phyloP scores from a whole-genome alignment of 257 asterid species.

The Nicotiana benthamiana region DNA sequence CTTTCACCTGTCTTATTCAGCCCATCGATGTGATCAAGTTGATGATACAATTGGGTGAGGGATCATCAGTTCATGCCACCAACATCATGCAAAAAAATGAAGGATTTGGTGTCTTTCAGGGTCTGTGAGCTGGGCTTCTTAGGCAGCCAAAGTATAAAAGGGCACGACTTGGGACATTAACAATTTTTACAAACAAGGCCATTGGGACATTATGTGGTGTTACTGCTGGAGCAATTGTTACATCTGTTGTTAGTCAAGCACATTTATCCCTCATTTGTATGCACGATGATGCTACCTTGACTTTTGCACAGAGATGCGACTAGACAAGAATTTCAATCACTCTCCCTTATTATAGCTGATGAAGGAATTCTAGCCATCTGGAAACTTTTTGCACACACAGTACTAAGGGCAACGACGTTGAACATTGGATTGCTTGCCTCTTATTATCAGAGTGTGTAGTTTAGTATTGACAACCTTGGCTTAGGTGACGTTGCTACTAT shows the following conservation, averaged over 20 bases:
- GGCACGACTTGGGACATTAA: too few species aligned
- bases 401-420: constrained; percentile 98
- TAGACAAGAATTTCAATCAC: constrained; percentile 83
- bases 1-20: constrained; percentile 82
- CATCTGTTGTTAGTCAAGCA: constrained; percentile 77
- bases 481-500: constrained; percentile 68
- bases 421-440: constrained; percentile 99
- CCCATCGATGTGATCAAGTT: constrained; percentile 96
- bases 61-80: too few species aligned
- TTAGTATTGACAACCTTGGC: constrained; percentile 60
- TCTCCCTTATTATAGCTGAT: constrained; percentile 52
- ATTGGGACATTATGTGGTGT: constrained; percentile 81
- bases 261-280: constrained; percentile 88
- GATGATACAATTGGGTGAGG: constrained; percentile 32
- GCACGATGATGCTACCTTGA: constrained; percentile 94
- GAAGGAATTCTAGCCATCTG: constrained; percentile 86
- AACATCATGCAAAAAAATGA: too few species aligned
- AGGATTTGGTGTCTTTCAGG: too few species aligned
- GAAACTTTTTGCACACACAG: constrained; percentile 99
- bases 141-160: too few species aligned
- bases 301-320: constrained; percentile 65
- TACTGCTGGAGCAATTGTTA: constrained; percentile 92
- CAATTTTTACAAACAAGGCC: constrained; percentile 76
- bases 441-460: constrained; percentile 85
- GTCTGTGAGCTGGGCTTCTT: too few species aligned